Evolutionary conservation across 306 rosid genomes (phyloP), one percentile per base, ranked within the genome.

Genomic region (Cicer chorassanicum): DNA sequence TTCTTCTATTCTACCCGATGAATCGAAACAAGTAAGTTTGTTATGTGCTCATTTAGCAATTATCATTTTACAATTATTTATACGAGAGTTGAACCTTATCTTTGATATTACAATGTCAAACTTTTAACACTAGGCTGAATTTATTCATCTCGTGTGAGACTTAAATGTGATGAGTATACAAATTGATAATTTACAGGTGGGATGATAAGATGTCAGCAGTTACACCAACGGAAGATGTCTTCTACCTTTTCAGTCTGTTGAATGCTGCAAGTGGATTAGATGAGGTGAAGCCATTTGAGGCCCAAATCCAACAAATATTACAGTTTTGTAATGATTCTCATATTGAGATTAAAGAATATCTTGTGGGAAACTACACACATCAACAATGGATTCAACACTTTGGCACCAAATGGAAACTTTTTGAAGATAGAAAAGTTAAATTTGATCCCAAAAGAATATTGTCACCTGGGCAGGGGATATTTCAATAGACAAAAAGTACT

Each of bases 391-490:
- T 45, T n/a, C 44, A 68, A 34, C 97, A 91, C 66, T 91, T 78
- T 68, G 97, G 91, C 6, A 1, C 82, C 12, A 91, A 91, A 75
- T 91, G 89, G 91, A 8, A 53, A 12, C 24, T 16, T n/a, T 85
- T 87, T 59, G 46, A 18, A 15, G 65, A 38, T 38, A 80, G 81
- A 74, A 92, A 92, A 84, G 3, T 9, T 24, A 7, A 24, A 72
- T 88, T 78, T 73, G 98, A 90, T 65, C 96, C 96, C 41, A 83
- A 80, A 8, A 78, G 38, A 43, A 84, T 90, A 64, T 74, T 92
- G 54, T 80, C 94, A 6, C 92, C 96, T 0, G 98, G 96, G 13
- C 96, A 92, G 69, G 79, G 77, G 56, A 86, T 92, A 72, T 92
- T 92, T 82, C 54, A 59, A 2, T 68, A 7, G 19, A 24, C n/a